phyloP scores from a whole-genome alignment of 495 filamentous ascomycete genomes.

The Amphirosellinia nigrospora region DNA sequence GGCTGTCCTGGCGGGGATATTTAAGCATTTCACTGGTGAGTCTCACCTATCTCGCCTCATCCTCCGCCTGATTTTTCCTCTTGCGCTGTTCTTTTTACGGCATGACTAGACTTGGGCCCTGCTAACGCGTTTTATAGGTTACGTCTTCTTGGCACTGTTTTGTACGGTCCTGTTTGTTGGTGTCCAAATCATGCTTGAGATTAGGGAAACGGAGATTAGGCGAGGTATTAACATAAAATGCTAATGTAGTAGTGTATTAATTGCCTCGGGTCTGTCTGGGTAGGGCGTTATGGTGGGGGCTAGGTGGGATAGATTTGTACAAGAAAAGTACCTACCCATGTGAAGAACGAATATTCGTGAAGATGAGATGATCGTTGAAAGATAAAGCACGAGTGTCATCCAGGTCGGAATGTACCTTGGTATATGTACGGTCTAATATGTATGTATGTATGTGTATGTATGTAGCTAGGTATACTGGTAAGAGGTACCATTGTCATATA shows the following conservation, averaged over 20 bases:
- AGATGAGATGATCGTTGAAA: too few species aligned
- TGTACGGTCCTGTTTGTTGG: constrained; percentile 80
- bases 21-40: constrained; percentile 72
- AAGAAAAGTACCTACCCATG: neutral
- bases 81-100: neutral
- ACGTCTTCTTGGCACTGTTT: constrained; percentile 76
- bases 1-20: constrained; percentile 73
- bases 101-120: neutral
- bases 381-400: too few species aligned
- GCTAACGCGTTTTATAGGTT: constrained; percentile 50
- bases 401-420: too few species aligned
- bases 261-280: neutral
- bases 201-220: constrained; percentile 80
- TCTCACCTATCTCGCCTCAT: neutral
- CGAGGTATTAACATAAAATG: constrained; percentile 87
- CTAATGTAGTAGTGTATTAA: constrained; percentile 45
- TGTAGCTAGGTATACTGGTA: neutral
- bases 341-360: neutral
- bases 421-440: too few species aligned
- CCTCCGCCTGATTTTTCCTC: constrained; percentile 28
- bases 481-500: neutral
- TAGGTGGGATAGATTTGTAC: neutral
- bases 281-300: neutral
- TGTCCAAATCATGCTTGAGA: constrained; percentile 95
- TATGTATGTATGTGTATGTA: neutral